phyloP scores from a whole-genome alignment of 2,329 filamentous ascomycete genomes.

The Penicillium sclerotigenum region DNA sequence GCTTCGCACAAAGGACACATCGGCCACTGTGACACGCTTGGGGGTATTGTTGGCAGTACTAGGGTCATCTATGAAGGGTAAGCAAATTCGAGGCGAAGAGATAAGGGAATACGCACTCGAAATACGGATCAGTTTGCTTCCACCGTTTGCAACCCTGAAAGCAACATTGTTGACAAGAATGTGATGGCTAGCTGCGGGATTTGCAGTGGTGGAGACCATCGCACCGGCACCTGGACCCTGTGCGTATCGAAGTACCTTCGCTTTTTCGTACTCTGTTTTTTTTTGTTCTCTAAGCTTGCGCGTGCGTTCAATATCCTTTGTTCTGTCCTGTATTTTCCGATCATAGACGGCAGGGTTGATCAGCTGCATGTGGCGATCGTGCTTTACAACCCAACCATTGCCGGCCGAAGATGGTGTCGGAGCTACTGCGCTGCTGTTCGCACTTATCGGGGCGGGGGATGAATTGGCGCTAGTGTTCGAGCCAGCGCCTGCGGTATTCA shows the following conservation, averaged over 20 bases:
- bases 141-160: conserved; percentile 70
- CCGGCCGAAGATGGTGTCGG: conserved; percentile 27
- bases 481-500: conserved; percentile 50
- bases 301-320: conserved; percentile 70
- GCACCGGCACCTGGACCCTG: conserved; percentile 29
- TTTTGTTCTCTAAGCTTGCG: conserved; percentile 50
- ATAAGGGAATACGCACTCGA: conserved; percentile 56
- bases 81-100: conserved; percentile 42
- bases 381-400: conserved; percentile 67
- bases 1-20: conserved; percentile 78
- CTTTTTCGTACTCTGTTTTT: conserved; percentile 54
- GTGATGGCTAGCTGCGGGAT: conserved; percentile 53
- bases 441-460: conserved; percentile 27
- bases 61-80: conserved; percentile 50
- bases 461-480: conserved; percentile 23
- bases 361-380: conserved; percentile 73
- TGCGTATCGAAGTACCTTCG: conserved; percentile 41
- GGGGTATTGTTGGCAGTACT: conserved; percentile 67
- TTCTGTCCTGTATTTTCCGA: conserved; percentile 65
- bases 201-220: conserved; percentile 25
- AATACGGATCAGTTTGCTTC: conserved; percentile 75
- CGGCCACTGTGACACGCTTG: conserved; percentile 68
- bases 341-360: conserved; percentile 79
- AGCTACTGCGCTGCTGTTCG: conserved; percentile 29
- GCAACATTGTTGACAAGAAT: conserved; percentile 68